phyloP scores from a whole-genome alignment of 352 stramenopile genomes.

The Ophiocytium majus region DNA sequence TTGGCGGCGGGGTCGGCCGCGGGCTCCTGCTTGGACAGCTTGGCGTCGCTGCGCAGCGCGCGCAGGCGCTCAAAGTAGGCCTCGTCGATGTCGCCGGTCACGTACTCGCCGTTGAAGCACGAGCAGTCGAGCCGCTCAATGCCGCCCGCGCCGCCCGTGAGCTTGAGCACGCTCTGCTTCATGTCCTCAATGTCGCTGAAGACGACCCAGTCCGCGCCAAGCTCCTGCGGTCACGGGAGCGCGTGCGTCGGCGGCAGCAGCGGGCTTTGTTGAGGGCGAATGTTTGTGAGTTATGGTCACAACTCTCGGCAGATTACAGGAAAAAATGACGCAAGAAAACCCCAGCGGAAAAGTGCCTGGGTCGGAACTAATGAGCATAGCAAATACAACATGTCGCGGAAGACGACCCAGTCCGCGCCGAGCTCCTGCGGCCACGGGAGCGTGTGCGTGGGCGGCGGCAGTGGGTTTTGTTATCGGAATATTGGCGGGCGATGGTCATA shows the following conservation, averaged over 20 bases:
- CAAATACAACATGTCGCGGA: no score
- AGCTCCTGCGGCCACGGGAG: conserved; percentile 71
- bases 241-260: no score
- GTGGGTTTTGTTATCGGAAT: no score
- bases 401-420: conserved; percentile 84
- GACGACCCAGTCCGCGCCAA: conserved; percentile 83
- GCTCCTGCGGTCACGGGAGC: conserved; percentile 65
- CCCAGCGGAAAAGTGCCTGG: no score
- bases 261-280: no score
- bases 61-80: conserved; percentile 56
- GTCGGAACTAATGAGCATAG: no score
- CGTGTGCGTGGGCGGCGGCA: no score
- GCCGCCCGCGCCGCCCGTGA: conserved; percentile 14
- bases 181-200: conserved; percentile 66
- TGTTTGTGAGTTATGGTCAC: no score
- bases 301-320: no score
- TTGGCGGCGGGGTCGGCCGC: no score
- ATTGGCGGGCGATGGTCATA: no score
- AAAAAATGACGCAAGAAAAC: no score
- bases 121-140: conserved; percentile 85
- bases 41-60: conserved; percentile 37
- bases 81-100: conserved; percentile 83
- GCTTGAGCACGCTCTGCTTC: conserved; percentile 24
- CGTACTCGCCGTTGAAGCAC: conserved; percentile 92
- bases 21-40: conserved; percentile 37